Conservation (phyloP, 768 basidiomycete species). For the Pleurotus salmoneostramineus region DNA sequence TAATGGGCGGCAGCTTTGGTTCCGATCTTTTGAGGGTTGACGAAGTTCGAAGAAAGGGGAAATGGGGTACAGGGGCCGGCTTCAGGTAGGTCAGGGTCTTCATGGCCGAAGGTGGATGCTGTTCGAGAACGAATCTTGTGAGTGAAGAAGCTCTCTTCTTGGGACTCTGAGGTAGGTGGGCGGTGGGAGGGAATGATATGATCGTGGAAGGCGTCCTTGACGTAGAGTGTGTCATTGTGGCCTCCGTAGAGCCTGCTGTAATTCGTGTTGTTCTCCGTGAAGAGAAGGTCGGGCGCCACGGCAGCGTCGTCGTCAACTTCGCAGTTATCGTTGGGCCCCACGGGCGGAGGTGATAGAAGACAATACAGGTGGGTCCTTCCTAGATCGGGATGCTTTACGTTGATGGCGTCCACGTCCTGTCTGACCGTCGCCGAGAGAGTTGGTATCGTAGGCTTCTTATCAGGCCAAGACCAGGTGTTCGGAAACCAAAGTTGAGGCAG, state of each 20-base stretch:
- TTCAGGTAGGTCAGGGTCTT: slow-evolving; percentile 35
- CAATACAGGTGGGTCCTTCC: slow-evolving; percentile 84
- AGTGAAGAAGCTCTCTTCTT: slow-evolving; percentile 40
- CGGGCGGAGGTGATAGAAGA: slow-evolving; percentile 88
- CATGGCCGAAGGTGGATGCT: slow-evolving; percentile 37
- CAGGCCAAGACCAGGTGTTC: slow-evolving; percentile 97
- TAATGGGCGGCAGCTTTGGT: slow-evolving; percentile 97
- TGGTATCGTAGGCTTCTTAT: slow-evolving; percentile 64
- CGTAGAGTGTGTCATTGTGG: slow-evolving; percentile 74
- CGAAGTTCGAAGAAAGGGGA: slow-evolving; percentile 51
- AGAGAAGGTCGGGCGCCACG: slow-evolving; percentile 81
- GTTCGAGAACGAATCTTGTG: slow-evolving; percentile 48
- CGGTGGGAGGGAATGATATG: slow-evolving; percentile 90
- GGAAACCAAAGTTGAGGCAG: slow-evolving; percentile 97
- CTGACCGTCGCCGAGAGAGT: slow-evolving; percentile 49
- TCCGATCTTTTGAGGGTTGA: slow-evolving; percentile 83
- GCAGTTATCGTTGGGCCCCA: slow-evolving; percentile 64
- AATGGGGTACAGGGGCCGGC: slow-evolving; percentile 61
- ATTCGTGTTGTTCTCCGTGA: slow-evolving; percentile 98
- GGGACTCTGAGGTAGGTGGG: slow-evolving; percentile 44
- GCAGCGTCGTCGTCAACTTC: slow-evolving; percentile 54
- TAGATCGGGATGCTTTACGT: slow-evolving; percentile 69
- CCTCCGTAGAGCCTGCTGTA: slow-evolving; percentile 88
- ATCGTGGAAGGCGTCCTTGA: slow-evolving; percentile 98
- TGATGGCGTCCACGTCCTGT: slow-evolving; percentile 57